Conservation (phyloP, 805 yeast genomes). For the Yamadazyma sp. region DNA sequence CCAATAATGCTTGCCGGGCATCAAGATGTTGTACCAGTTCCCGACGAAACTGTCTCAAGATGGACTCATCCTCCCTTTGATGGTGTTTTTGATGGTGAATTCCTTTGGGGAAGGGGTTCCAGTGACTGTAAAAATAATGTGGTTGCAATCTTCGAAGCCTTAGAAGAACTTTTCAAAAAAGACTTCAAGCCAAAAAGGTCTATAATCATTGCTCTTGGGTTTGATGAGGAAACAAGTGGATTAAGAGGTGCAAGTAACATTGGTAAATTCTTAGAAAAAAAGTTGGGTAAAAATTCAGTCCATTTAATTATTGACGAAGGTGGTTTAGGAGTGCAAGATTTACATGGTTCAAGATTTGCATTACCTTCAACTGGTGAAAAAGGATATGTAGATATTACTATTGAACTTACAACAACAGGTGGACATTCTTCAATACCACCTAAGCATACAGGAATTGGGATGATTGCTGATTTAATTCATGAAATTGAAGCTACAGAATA, state of each 20-base stretch:
- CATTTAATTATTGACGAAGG: slow-evolving; percentile 68
- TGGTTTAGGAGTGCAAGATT: slow-evolving; percentile 49
- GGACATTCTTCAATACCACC: slow-evolving; percentile 83
- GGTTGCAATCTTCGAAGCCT: slow-evolving; percentile 63
- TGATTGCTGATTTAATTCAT: slow-evolving; percentile 56
- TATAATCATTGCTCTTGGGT: slow-evolving; percentile 64
- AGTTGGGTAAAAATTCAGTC: slow-evolving; percentile 59
- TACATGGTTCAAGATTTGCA: slow-evolving; percentile 57
- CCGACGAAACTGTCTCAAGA: slow-evolving; percentile 47
- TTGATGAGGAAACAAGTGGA: slow-evolving; percentile 77
- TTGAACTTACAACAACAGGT: slow-evolving; percentile 59
- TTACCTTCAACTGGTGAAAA: slow-evolving; percentile 47
- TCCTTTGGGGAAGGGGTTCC: slow-evolving; percentile 76
- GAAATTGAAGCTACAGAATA: slow-evolving; percentile 59
- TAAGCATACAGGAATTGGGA: slow-evolving; percentile 75
- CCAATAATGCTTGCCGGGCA: slow-evolving; percentile 73
- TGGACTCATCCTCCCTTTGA: slow-evolving; percentile 70
- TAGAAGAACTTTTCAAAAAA: slow-evolving; percentile 52
- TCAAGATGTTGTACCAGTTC: slow-evolving; percentile 80
- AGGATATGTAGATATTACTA: slow-evolving; percentile 44
- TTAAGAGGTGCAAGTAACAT: slow-evolving; percentile 56
- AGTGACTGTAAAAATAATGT: slow-evolving; percentile 72
- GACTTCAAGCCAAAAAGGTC: slow-evolving; percentile 61
- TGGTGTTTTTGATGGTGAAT: slow-evolving; percentile 58
- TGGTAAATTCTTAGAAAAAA: slow-evolving; percentile 42